phyloP scores from a whole-genome alignment of 2,329 filamentous ascomycete species.

The Fusarium transvaalense region DNA sequence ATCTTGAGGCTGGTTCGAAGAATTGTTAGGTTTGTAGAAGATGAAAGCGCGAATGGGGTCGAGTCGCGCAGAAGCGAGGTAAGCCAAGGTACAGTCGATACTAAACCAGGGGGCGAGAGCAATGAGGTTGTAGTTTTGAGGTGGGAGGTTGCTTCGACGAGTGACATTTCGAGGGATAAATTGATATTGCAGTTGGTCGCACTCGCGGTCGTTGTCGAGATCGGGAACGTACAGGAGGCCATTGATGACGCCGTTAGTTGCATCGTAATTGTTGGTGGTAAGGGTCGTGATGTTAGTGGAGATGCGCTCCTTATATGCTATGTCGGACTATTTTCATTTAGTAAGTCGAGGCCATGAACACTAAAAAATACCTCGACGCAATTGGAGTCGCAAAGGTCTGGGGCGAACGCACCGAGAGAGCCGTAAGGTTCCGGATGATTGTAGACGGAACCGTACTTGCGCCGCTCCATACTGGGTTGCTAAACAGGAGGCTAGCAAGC shows the following conservation, averaged over 20 bases:
- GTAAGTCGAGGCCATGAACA: constrained; percentile 33
- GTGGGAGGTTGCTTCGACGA: constrained; percentile 75
- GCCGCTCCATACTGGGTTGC: constrained; percentile 68
- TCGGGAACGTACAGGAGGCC: constrained; percentile 90
- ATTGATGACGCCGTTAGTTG: constrained; percentile 71
- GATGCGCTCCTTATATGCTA: constrained; percentile 67
- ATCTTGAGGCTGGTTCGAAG: constrained; percentile 72
- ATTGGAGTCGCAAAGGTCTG: background rate
- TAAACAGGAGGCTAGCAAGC: constrained; percentile 66
- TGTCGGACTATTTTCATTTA: constrained; percentile 53
- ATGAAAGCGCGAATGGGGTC: constrained; percentile 73
- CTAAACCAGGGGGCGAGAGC: constrained; percentile 90
- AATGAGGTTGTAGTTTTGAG: constrained; percentile 78
- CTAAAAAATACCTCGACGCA: constrained; percentile 2
- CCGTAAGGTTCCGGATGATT: constrained; percentile 68
- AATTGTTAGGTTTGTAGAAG: constrained; percentile 71
- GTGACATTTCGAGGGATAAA: constrained; percentile 83
- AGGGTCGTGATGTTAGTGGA: constrained; percentile 78
- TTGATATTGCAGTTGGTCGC: constrained; percentile 71
- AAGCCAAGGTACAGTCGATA: constrained; percentile 77
- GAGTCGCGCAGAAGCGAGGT: constrained; percentile 71
- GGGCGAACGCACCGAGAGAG: constrained; percentile 62
- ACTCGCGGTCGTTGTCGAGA: constrained; percentile 69
- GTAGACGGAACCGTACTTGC: constrained; percentile 64
- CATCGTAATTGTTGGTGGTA: constrained; percentile 73